Evolutionary conservation across 2,329 filamentous ascomycete species (phyloP).

Genomic region (Ophiostoma montium): DNA sequence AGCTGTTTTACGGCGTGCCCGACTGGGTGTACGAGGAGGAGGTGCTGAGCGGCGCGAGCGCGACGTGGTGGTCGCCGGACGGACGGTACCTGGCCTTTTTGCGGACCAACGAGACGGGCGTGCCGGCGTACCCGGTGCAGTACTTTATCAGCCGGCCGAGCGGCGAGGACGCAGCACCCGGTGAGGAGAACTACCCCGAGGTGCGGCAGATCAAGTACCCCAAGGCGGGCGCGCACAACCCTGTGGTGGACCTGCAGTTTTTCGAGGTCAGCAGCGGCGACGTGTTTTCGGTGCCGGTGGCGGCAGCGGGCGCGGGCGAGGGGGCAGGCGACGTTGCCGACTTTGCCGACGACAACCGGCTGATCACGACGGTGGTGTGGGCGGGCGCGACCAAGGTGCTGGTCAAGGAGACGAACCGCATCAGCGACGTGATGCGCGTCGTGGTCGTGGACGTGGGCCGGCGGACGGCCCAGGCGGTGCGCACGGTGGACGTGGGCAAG

Average conservation of each 20-base stretch:
- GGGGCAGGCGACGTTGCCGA: no score
- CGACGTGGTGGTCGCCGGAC: slow-evolving; percentile 90
- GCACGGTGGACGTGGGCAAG: slow-evolving; percentile 62
- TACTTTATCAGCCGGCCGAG: slow-evolving; percentile 86
- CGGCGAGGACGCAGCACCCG: slow-evolving; percentile 49
- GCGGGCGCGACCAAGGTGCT: slow-evolving; percentile 63
- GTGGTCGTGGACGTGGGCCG: slow-evolving; percentile 67
- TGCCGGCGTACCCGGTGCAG: slow-evolving; percentile 83
- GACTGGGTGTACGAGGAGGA: slow-evolving; percentile 95
- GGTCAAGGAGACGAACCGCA: slow-evolving; percentile 83
- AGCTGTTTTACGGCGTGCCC: slow-evolving; percentile 89
- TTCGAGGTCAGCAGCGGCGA: slow-evolving; percentile 70
- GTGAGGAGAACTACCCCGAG: slow-evolving; percentile 82
- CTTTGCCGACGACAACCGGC: slow-evolving; percentile 66
- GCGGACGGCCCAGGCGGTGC: slow-evolving; percentile 63
- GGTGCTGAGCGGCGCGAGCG: slow-evolving; percentile 64
- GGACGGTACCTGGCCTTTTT: slow-evolving; percentile 84
- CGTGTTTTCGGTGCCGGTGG: slow-evolving; percentile 64
- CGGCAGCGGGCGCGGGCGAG: no score
- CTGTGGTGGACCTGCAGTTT: slow-evolving; percentile 74
- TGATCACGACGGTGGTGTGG: slow-evolving; percentile 92
- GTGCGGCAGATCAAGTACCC: slow-evolving; percentile 91
- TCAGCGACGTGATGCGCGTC: slow-evolving; percentile 81
- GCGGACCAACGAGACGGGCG: slow-evolving; percentile 81
- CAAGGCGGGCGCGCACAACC: slow-evolving; percentile 88